Base-by-base conservation (phyloP, 129 eudicot genomes). In the Deinandra increscens region DNA sequence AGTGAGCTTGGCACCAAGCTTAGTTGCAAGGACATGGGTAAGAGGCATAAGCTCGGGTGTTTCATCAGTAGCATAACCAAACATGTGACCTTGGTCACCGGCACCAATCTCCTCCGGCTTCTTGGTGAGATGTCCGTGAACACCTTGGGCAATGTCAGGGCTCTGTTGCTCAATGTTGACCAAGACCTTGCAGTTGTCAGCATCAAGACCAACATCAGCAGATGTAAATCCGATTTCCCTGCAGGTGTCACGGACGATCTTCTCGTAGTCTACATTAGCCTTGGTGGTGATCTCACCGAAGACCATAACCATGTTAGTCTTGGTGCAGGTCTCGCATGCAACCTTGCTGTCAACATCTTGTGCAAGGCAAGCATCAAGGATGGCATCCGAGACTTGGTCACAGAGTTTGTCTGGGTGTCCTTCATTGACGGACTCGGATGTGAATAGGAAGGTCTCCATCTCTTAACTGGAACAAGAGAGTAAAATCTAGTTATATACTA, bases 61-160 rank as follows among this genome's bases (percentile, higher is more conserved):
- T 62, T 85, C 91, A 66, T 85, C 91, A 6, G 91, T 85, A 22
- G 91, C 91, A 74, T 85, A 85, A 44, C 91, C 91, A 43, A 85
- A 85, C 89, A 86, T 86, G 86, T 86, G 89, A 50, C 93, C 93
- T 71, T 79, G 94, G 66, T 87, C 94, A 60, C 94, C 91, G 12
- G 91, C 91, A 73, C 91, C 91, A n/a, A 85, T 82, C 26, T 85
- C 91, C 81, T 85, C 91, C 0, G 91, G 91, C 67, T 75, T 77
- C 85, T 85, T 85, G 66, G 87, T 85, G 36, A 85, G 76, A 36
- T 85, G 91, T 41, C 91, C 91, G 6, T 85, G 91, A 23, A 85
- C 91, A 82, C 91, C 91, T 43, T 85, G 90, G 20, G 90, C 90
- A 76, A 85, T 85, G 71, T 85, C 90, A 18, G 90, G 90, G 75